phyloP scores from a whole-genome alignment of 768 basidiomycete genomes.

The Mycena vulgaris region DNA sequence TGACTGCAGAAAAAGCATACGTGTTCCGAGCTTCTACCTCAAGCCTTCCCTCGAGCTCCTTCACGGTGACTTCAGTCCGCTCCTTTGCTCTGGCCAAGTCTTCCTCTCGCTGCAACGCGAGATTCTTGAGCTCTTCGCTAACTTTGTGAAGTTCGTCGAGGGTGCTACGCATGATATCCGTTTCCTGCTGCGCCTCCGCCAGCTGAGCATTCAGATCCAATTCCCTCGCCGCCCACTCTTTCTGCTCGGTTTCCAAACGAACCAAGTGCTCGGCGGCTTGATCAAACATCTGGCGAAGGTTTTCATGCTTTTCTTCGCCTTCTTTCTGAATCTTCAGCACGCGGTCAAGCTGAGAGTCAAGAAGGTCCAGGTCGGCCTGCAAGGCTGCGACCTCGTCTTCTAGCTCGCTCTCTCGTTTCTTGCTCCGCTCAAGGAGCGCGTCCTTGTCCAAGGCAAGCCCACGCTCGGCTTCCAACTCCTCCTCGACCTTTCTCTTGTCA shows the following conservation, averaged over 20 bases:
- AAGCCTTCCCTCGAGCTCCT: slow-evolving; percentile 82
- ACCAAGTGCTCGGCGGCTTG: slow-evolving; percentile 91
- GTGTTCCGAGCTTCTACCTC: slow-evolving; percentile 72
- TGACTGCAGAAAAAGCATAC: slow-evolving; percentile 58
- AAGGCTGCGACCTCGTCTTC: slow-evolving; percentile 88
- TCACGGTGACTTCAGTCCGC: slow-evolving; percentile 73
- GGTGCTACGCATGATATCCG: slow-evolving; percentile 70
- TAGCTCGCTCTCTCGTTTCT: slow-evolving; percentile 86
- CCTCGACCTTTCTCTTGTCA: slow-evolving; percentile 87
- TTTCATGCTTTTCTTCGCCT: slow-evolving; percentile 83
- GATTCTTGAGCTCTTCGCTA: slow-evolving; percentile 78
- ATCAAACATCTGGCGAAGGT: slow-evolving; percentile 81
- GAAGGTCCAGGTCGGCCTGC: slow-evolving; percentile 85
- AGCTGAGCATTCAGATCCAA: slow-evolving; percentile 72
- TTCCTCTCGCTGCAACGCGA: slow-evolving; percentile 84
- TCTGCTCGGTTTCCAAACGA: slow-evolving; percentile 83
- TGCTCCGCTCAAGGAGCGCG: slow-evolving; percentile 83
- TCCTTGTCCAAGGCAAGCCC: slow-evolving; percentile 88
- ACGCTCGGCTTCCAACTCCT: slow-evolving; percentile 87
- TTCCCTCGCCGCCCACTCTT: slow-evolving; percentile 77
- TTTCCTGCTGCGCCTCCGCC: slow-evolving; percentile 69
- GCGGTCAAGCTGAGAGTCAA: slow-evolving; percentile 90
- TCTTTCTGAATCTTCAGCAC: slow-evolving; percentile 85
- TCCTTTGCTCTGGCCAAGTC: slow-evolving; percentile 83
- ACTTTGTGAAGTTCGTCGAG: slow-evolving; percentile 75